These are phyloP conservation scores for Aspergillus fischeri DNA, from an alignment of 2,329 filamentous ascomycete species.

Conservation along the genomic window DNA sequence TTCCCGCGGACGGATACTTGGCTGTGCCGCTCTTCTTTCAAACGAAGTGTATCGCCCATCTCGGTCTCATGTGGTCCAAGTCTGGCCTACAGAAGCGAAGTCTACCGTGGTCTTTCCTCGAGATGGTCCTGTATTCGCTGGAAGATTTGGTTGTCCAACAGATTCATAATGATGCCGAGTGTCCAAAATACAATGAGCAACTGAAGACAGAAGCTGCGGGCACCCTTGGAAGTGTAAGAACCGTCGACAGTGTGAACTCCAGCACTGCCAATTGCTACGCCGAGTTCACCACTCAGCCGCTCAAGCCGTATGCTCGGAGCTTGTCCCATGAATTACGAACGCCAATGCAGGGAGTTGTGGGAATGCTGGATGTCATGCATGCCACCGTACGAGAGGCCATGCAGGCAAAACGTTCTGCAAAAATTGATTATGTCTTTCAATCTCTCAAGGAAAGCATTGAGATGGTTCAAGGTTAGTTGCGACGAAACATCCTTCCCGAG, in stretches of 20 bases:
- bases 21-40: conserved; percentile 62
- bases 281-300: conserved; percentile 55
- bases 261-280: conserved; percentile 54
- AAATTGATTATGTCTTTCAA: conserved; percentile 54
- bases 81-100: conserved; percentile 54
- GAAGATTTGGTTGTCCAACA: conserved; percentile 63
- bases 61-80: conserved; percentile 67
- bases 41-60: conserved; percentile 64
- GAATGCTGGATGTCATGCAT: conserved; percentile 74
- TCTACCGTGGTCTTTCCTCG: conserved; percentile 63
- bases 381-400: conserved; percentile 65
- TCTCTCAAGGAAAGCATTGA: conserved; percentile 66
- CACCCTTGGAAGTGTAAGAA: conserved; percentile 17
- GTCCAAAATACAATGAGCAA: conserved; percentile 37
- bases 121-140: conserved; percentile 64
- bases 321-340: conserved; percentile 68
- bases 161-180: conserved; percentile 50
- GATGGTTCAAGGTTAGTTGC: conserved; percentile 57
- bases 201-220: conserved; percentile 19
- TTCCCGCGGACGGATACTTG: conserved; percentile 63
- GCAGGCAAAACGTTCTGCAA: conserved; percentile 49
- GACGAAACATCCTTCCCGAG: background rate
- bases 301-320: conserved; percentile 69
- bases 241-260: conserved; percentile 27
- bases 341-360: conserved; percentile 71